phyloP scores from a whole-genome alignment of 441 rosid species.

The Aquilaria agallochum region DNA sequence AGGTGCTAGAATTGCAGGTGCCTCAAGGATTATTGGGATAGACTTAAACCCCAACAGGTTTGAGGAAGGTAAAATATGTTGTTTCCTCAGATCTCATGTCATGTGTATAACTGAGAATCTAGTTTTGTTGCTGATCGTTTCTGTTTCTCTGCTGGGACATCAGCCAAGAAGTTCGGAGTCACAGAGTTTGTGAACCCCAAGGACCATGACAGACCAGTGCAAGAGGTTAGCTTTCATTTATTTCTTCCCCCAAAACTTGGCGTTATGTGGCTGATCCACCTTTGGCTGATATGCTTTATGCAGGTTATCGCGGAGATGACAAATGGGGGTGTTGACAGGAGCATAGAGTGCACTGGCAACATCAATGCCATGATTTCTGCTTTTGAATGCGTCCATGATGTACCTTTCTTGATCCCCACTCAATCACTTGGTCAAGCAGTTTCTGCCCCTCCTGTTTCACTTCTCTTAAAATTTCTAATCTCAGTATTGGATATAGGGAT shows the following conservation, averaged over 20 bases:
- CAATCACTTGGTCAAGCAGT: too few relatives aligned
- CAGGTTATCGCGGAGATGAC: constrained; percentile 42
- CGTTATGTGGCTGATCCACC: not conserved
- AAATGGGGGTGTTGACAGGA: constrained; percentile 35
- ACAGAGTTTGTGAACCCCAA: constrained; percentile 39
- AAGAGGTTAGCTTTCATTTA: constrained; percentile 23
- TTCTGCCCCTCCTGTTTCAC: too few relatives aligned
- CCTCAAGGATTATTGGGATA: constrained; percentile 31
- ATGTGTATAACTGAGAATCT: not conserved
- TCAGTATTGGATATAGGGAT: constrained; percentile 21
- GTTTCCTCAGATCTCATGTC: not conserved
- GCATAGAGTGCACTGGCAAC: constrained; percentile 33
- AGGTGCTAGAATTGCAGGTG: constrained; percentile 43
- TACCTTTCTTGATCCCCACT: not conserved
- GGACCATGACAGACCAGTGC: constrained; percentile 36
- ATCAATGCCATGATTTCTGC: constrained; percentile 30
- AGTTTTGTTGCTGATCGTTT: not conserved
- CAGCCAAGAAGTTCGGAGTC: constrained; percentile 43
- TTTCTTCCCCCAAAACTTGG: too few relatives aligned
- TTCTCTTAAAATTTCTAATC: not conserved
- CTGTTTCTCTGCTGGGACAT: not conserved
- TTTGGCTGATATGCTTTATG: not conserved
- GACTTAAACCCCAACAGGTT: constrained; percentile 24
- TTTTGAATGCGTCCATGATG: constrained; percentile 35
- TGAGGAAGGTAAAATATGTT: constrained; percentile 17